Evolutionary conservation across 345 rosid genomes (phyloP).

Genomic region (Salix purpurea): DNA sequence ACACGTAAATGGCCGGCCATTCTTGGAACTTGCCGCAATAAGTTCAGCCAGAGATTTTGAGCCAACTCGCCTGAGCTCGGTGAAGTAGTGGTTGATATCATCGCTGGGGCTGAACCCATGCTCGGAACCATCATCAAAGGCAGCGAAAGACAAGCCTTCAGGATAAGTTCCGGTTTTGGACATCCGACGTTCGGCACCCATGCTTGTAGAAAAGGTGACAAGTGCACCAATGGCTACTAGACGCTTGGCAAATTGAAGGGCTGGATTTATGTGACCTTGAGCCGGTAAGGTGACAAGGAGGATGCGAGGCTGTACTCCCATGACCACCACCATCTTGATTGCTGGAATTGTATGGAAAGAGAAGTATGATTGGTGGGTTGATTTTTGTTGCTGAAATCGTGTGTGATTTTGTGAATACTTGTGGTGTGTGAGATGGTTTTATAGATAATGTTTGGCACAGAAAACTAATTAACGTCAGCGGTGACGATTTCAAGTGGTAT

Average conservation of each 20-base stretch:
- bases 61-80: conserved; percentile 15
- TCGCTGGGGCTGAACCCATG: neutral
- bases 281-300: conserved; percentile 2
- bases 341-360: neutral
- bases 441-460: neutral
- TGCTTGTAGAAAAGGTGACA: conserved; percentile 2
- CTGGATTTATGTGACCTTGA: conserved; percentile 9
- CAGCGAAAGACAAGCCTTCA: neutral
- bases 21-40: neutral
- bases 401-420: neutral
- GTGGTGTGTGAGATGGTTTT: neutral
- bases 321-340: neutral
- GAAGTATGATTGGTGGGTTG: neutral
- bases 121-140: neutral
- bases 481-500: too few relatives aligned
- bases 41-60: conserved; percentile 17
- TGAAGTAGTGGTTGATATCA: neutral
- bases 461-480: too few relatives aligned
- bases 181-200: neutral
- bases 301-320: neutral
- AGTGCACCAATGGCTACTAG: neutral
- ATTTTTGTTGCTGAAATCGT: neutral
- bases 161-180: neutral
- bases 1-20: conserved; percentile 3
- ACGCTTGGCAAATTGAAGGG: conserved; percentile 6